Evolutionary conservation across 805 yeast genomes (phyloP).

Genomic region (Suhomyces prunicola): DNA sequence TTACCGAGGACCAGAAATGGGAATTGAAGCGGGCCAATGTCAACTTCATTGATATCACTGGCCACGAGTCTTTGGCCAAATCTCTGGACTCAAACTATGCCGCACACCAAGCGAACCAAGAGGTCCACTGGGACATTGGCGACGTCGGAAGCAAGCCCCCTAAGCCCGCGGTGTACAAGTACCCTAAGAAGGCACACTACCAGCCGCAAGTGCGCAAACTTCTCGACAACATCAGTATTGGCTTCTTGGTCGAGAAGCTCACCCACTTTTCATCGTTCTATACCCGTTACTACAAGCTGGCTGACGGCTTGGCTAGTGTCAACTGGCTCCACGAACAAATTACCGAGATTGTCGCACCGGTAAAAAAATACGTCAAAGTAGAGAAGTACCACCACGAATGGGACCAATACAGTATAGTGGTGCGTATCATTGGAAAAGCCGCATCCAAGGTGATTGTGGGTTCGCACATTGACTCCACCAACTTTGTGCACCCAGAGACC

Average conservation of each 20-base stretch:
- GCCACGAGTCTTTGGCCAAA: slow-evolving; percentile 28
- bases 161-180: slow-evolving; percentile 30
- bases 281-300: slow-evolving; percentile 72
- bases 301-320: slow-evolving; percentile 66
- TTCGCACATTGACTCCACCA: slow-evolving; percentile 84
- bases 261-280: slow-evolving; percentile 63
- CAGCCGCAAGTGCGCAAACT: slow-evolving; percentile 38
- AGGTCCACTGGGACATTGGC: background rate
- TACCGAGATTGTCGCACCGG: slow-evolving; percentile 31
- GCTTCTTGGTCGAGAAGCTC: slow-evolving; percentile 49
- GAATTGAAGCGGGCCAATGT: slow-evolving; percentile 40
- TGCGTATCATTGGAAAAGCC: slow-evolving; percentile 53
- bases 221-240: slow-evolving; percentile 42
- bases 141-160: background rate
- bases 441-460: slow-evolving; percentile 70
- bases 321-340: slow-evolving; percentile 61
- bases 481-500: slow-evolving; percentile 62
- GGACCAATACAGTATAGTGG: slow-evolving; percentile 76
- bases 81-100: background rate
- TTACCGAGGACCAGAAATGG: slow-evolving; percentile 36
- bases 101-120: background rate
- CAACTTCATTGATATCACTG: slow-evolving; percentile 64
- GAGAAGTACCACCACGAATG: slow-evolving; percentile 59
- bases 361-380: slow-evolving; percentile 28
- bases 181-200: slow-evolving; percentile 48